Evolutionary conservation across 495 filamentous ascomycete genomes (phyloP), one percentile per base, ranked within the genome.

Genomic region (Pseudotulostoma volvatum): DNA sequence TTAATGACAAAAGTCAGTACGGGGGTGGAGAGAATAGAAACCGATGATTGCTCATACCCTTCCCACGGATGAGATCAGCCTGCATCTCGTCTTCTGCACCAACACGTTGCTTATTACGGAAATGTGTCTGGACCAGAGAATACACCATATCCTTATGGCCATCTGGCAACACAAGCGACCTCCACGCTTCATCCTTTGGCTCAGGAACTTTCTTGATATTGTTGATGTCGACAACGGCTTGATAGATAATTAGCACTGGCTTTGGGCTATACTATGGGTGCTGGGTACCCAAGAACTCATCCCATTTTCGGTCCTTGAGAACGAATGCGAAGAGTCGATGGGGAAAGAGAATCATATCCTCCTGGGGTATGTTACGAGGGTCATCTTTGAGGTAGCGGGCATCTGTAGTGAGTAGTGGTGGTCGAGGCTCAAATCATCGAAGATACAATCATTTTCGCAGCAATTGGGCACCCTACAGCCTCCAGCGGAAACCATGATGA

Each of bases 51-150:
- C 11, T n/a, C 21, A 20, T 50, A 38, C 66, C 66, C 48, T 68
- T 68, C 33, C 60, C 57, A 18, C 50, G 48, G 31, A 70, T 47
- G 15, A 68, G 57, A 39, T 70, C 66, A 7, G 54, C 50, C 42
- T 59, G 54, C 7, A 50, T 48, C 8, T 49, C 46, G 7, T 21
- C n/a, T 3, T 40, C 36, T 39, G 23, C 37, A 13, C 9, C 21
- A 33, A 8, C 28, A 7, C 14, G 39, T 15, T 59, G 42, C 41
- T 53, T 59, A 44, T 61, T 53, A 20, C 53, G 50, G 34, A 56
- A 60, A 37, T 64, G 62, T 38, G 59, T 54, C 5, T 56, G 48
- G 9, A 67, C 45, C 9, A 66, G 46, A 0, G 59, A 57, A 13
- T 42, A 23, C 7, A 68, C 45, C 37, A 66, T 56, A 9, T 46